phyloP scores from a whole-genome alignment of 768 basidiomycete species.

The Agrocybe pediades region DNA sequence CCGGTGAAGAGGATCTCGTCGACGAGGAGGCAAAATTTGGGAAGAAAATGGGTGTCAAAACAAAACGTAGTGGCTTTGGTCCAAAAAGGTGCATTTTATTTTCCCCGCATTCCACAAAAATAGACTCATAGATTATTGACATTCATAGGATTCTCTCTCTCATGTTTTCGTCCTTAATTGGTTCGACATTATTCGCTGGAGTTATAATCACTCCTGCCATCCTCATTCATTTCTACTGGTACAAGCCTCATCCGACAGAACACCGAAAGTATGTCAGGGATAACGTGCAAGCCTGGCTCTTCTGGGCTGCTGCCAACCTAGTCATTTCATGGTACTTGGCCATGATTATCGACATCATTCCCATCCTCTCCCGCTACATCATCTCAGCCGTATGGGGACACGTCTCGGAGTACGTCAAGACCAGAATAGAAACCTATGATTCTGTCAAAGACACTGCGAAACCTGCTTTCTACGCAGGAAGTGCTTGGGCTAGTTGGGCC shows the following conservation, averaged over 20 bases:
- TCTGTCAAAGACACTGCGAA: conserved; percentile 71
- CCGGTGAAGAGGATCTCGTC: conserved; percentile 73
- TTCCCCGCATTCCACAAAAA: background rate
- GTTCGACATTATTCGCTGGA: conserved; percentile 66
- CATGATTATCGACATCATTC: conserved; percentile 68
- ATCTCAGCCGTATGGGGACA: conserved; percentile 74
- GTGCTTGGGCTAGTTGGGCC: conserved; percentile 72
- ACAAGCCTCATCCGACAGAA: conserved; percentile 55
- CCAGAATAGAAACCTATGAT: conserved; percentile 67
- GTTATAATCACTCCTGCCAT: conserved; percentile 64
- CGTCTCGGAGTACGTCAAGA: conserved; percentile 69
- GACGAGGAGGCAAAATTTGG: conserved; percentile 71
- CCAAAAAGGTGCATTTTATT: conserved; percentile 46
- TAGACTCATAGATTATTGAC: conserved; percentile 2
- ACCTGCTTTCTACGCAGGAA: conserved; percentile 72
- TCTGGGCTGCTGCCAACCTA: conserved; percentile 80
- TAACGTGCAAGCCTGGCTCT: conserved; percentile 77
- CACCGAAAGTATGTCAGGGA: conserved; percentile 61
- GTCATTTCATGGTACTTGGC: conserved; percentile 81
- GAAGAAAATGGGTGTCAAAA: conserved; percentile 54
- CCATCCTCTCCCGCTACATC: conserved; percentile 50
- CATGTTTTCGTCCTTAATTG: conserved; percentile 73
- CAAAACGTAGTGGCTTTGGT: conserved; percentile 50
- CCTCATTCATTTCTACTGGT: conserved; percentile 72
- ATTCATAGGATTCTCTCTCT: conserved; percentile 52